Evolutionary conservation across 495 filamentous ascomycete species (phyloP), one percentile per base, ranked within the genome.

Genomic region (Geopyxis carbonaria): DNA sequence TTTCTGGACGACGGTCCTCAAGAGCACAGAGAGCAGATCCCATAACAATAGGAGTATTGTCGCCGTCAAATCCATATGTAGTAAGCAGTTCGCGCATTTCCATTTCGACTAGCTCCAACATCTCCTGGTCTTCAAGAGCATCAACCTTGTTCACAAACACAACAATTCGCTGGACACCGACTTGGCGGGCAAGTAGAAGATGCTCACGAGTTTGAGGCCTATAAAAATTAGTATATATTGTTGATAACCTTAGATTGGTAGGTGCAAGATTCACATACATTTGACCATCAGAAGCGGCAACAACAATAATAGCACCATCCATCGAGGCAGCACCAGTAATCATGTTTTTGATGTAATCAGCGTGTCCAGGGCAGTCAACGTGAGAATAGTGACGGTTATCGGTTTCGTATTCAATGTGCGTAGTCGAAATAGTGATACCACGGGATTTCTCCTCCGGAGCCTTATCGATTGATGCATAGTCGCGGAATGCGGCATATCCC

Each of bases 301-400:
- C 91, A 43, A 97, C 89, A 62, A 97, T 93, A 57, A 97, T 82
- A 48, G 89, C 87, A 58, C 89, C 86, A 52, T 94, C 86, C 86
- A 94, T 94, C 69, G 75, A 83, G 46, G 87, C 83, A 43, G 86
- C 80, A 70, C 86, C 86, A 48, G 86, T 93, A 61, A 94, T 94
- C 86, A 94, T 94, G 74, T 97, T 97, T 76, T 97, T 97, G 65
- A 97, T 94, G 70, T 95, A 97, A 83, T 97, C 89, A 58, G 89
- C 89, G 75, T 97, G 89, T 62, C 89, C 89, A 39, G 89, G 89
- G 62, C 89, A 97, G 73, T 97, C 89, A 66, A 97, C 89, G 73
- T 97, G 89, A 53, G 89, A 85, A 66, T 97, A 97, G 66, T 97
- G 89, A 48, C 91, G 75, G 50, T 59, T 59, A 4, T 92, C 79